Conservation (phyloP, 306 rosid species). For the Senna tora region DNA sequence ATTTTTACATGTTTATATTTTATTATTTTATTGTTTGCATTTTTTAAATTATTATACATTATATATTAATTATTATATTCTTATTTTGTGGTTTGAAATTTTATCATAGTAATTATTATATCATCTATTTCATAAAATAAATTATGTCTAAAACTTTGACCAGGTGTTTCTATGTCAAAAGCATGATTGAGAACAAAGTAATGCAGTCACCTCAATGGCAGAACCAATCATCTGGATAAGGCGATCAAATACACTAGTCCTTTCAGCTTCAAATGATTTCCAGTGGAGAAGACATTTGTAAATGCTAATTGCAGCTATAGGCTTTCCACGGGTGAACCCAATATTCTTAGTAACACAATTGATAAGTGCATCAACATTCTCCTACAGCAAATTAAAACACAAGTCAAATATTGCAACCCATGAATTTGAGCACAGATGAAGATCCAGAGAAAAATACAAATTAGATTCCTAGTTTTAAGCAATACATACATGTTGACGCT, state of each 20-base stretch:
- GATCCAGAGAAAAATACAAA: constrained; percentile 1
- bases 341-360: constrained; percentile 71
- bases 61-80: too few species aligned
- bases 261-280: constrained; percentile 94
- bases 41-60: too few species aligned
- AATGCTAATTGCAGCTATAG: constrained; percentile 80
- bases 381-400: constrained; percentile 50
- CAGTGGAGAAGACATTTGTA: constrained; percentile 87
- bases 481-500: constrained; percentile 80
- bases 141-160: constrained; percentile 5
- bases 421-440: constrained; percentile 16
- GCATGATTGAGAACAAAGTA: constrained; percentile 20
- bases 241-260: constrained; percentile 86
- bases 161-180: not conserved
- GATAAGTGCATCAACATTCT: constrained; percentile 82
- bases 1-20: too few species aligned
- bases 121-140: too few species aligned
- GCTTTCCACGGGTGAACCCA: constrained; percentile 81
- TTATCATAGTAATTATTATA: too few species aligned
- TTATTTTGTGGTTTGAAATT: too few species aligned
- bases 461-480: constrained; percentile 6
- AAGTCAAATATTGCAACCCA: constrained; percentile 30
- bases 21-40: too few species aligned
- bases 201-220: constrained; percentile 67
- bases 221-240: constrained; percentile 92